Conservation (phyloP, 257 asterid species). For the Penstemon newberryi region DNA sequence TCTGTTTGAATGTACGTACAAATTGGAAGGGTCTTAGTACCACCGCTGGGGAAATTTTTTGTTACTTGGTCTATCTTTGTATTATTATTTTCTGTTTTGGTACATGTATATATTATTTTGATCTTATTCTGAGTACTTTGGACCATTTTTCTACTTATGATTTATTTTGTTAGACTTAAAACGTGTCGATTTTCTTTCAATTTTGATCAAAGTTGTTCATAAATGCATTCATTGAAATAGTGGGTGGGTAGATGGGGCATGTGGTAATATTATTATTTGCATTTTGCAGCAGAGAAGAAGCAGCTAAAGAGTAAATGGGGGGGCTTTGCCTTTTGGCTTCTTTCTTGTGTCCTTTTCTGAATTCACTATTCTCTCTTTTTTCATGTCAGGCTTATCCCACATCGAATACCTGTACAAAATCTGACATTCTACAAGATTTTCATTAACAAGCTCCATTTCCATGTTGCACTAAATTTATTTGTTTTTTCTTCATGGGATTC, state of each 20-base stretch:
- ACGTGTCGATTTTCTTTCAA: constrained; percentile 32
- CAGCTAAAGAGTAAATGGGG: background rate
- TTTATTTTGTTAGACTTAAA: constrained; percentile 13
- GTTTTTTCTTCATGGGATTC: no score
- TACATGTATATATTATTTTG: constrained; percentile 42
- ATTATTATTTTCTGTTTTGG: constrained; percentile 19
- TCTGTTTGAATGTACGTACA: constrained; percentile 49
- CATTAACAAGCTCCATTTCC: constrained; percentile 23
- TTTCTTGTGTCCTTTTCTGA: constrained; percentile 48
- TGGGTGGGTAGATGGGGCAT: constrained; percentile 17
- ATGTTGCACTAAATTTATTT: background rate
- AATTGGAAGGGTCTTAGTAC: constrained; percentile 28
- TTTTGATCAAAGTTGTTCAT: background rate
- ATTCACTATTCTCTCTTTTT: constrained; percentile 31
- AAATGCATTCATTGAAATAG: constrained; percentile 29
- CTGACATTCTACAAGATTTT: constrained; percentile 42
- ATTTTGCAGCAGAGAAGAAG: constrained; percentile 14
- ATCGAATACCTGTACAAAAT: constrained; percentile 36
- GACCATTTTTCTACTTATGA: constrained; percentile 1
- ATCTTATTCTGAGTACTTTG: constrained; percentile 29
- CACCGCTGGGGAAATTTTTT: constrained; percentile 43
- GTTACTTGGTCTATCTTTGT: constrained; percentile 34
- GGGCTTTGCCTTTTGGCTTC: constrained; percentile 39
- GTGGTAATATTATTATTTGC: constrained; percentile 17
- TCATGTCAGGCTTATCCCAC: constrained; percentile 49